Evolutionary conservation across 345 rosid species (phyloP).

Genomic region (Hibiscus syriacus): DNA sequence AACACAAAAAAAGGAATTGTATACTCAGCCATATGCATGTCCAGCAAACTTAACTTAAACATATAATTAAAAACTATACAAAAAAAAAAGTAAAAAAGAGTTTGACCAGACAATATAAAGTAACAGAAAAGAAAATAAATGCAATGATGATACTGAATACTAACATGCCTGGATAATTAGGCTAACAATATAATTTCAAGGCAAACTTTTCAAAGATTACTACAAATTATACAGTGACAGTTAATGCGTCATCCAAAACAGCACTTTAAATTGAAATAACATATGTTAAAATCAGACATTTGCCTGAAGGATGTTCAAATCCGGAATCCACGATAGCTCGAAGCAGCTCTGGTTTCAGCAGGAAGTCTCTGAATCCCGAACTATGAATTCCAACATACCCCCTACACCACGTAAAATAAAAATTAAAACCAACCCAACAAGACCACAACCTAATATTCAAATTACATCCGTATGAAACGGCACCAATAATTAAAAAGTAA

Average conservation of each 20-base stretch:
- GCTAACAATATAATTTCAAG: not conserved
- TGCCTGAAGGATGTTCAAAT: conserved; percentile 97
- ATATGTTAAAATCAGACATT: not conserved
- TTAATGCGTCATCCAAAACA: not conserved
- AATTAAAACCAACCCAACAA: not conserved
- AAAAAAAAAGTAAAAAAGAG: not conserved
- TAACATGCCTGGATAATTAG: too few relatives aligned
- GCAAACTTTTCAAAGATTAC: not conserved
- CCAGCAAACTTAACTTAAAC: not conserved
- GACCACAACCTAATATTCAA: not conserved
- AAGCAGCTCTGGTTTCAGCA: conserved; percentile 93
- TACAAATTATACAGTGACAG: not conserved
- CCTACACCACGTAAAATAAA: conserved; percentile 26
- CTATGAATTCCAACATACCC: conserved; percentile 97
- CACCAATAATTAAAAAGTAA: not conserved
- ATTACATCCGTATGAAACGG: not conserved
- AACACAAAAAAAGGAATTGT: not conserved
- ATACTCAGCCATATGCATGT: not conserved
- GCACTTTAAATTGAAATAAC: too few relatives aligned
- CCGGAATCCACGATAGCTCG: conserved; percentile 93
- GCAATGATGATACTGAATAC: not conserved
- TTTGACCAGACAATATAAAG: not conserved
- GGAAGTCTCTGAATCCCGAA: conserved; percentile 99
- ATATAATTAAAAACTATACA: not conserved
- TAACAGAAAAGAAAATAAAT: not conserved